Percentiles rank a stretch among this genome's conserved stretches.
Conservation (phyloP, 2,329 filamentous ascomycete species). For the Blastomyces percursus region DNA sequence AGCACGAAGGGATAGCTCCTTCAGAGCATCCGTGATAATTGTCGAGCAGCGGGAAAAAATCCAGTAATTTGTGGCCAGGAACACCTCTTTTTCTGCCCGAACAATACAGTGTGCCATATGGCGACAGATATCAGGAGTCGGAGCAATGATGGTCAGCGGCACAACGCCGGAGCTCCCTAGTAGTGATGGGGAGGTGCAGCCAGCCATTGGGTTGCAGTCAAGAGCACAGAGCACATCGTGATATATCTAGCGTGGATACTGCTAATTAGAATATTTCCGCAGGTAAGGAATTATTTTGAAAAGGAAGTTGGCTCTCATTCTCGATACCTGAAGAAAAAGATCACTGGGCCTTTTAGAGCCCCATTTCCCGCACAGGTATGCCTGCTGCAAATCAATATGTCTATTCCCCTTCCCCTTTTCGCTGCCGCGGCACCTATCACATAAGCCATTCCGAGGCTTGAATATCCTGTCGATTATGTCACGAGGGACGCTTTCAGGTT, state of each 20-base stretch:
- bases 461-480: slow-evolving; percentile 50
- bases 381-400: slow-evolving; percentile 39
- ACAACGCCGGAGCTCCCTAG: slow-evolving; percentile 52
- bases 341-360: slow-evolving; percentile 52
- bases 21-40: slow-evolving; percentile 56
- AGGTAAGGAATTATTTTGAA: not conserved
- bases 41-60: slow-evolving; percentile 55
- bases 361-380: slow-evolving; percentile 56
- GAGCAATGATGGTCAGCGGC: slow-evolving; percentile 58
- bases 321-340: slow-evolving; percentile 50
- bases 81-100: slow-evolving; percentile 59
- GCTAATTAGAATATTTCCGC: not conserved
- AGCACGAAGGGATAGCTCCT: slow-evolving; percentile 56
- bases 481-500: slow-evolving; percentile 43
- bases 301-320: not conserved
- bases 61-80: slow-evolving; percentile 69
- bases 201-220: slow-evolving; percentile 31
- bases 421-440: not conserved
- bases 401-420: not conserved
- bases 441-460: slow-evolving; percentile 19
- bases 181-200: slow-evolving; percentile 48
- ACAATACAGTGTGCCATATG: slow-evolving; percentile 70
- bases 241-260: slow-evolving; percentile 41
- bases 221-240: slow-evolving; percentile 48
- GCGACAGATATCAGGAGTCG: slow-evolving; percentile 58